Evolutionary conservation across 2,329 filamentous ascomycete species (phyloP), one percentile per base, ranked within the genome.

Genomic region (Mollisiaceae sp.): DNA sequence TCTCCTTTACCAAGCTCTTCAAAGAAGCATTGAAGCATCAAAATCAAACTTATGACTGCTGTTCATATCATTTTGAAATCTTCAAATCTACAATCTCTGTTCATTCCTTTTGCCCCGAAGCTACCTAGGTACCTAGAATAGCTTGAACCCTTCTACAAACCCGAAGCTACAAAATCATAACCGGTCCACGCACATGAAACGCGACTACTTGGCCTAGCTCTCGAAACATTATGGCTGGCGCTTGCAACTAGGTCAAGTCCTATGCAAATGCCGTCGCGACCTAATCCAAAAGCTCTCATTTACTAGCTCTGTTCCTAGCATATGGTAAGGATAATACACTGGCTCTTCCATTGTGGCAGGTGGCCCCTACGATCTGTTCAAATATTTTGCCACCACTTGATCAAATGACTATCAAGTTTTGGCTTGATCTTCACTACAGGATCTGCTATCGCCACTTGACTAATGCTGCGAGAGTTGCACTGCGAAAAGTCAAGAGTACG

Each of bases 281-380:
- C 71, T 77, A 68, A 78, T 82, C 74, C n/a, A 57, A 57, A 64
- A 75, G 67, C 69, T 82, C 52, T 78, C 76, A 5, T 73, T 73
- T 27, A 75, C 82, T 58, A 64, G 67, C 5, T 74, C 65, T 4
- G 79, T 82, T 35, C 75, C 77, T 3, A 76, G 77, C 1, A 78
- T 73, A 2, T 78, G 79, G 77, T 67, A 74, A n/a, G 82, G 78
- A 74, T 75, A 67, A 77, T 87, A 87, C 77, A 79, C 79, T 36
- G 83, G 81, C 65, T 78, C 75, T 60, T 72, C 78, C 63, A 75
- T 87, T 55, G 77, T 85, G 32, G 84, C 85, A 60, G 82, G 89
- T 72, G 86, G 89, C 20, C 80, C 86, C 11, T 89, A 87, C 72
- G 86, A 89, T 73, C 75, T 89, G 60, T 89, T 89, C 77, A 86